Evolutionary conservation across 1,284 basidiomycete species (phyloP).

Genomic region (Trametes sp.): DNA sequence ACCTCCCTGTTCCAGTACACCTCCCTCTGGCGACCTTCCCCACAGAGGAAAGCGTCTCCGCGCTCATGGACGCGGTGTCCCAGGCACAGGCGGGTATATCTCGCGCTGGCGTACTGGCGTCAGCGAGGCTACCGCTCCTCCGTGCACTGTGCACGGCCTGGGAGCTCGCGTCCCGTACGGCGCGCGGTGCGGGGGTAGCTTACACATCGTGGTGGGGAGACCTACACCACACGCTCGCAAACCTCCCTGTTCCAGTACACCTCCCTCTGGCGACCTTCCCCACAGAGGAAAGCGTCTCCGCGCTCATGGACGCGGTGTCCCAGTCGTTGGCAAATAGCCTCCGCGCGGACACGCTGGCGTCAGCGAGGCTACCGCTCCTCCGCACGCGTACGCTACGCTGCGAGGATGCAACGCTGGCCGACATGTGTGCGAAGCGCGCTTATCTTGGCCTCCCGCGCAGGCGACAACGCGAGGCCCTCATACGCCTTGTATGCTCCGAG

Average conservation of each 20-base stretch:
- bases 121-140: background rate
- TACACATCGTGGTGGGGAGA: background rate
- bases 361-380: background rate
- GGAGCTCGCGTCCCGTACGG: background rate
- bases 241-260: background rate
- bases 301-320: background rate
- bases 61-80: background rate
- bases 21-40: background rate
- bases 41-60: background rate
- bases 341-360: background rate
- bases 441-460: background rate
- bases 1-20: background rate
- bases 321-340: background rate
- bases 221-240: background rate
- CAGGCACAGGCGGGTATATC: background rate
- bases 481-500: background rate
- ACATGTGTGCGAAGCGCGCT: background rate
- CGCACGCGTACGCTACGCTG: background rate
- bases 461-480: background rate
- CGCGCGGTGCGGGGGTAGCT: background rate
- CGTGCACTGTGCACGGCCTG: background rate
- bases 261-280: background rate
- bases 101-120: constrained; percentile 6
- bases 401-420: too few relatives aligned
- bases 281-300: background rate